Evolutionary conservation across 1,139 yeast genomes (phyloP), one percentile per base, ranked within the genome.

Genomic region (Yamadazyma atmosphaerica): DNA sequence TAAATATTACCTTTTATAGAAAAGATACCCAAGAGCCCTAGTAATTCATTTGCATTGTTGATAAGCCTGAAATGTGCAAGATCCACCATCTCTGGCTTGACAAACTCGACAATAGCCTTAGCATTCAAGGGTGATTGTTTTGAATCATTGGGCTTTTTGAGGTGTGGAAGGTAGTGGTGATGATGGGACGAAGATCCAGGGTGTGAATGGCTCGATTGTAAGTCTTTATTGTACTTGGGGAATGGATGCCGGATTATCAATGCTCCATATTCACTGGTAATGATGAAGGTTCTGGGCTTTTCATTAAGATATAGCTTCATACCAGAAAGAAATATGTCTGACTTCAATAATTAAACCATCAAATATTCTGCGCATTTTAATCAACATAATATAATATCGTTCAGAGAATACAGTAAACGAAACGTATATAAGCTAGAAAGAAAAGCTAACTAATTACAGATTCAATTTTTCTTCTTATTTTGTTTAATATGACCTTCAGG

Each of bases 1-100:
- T 72, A 83, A 6, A 79, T 66, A 35, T 71, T 67, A 4, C 76
- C 76, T 46, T 81, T 80, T 16, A 81, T 58, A 26, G 72, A 65
- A 18, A 82, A 61, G 19, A 84, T 57, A 1, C 94, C 94, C 26
- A 83, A 56, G 29, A 83, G 69, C 2, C 86, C 90, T 43, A 67
- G 58, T 33, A 79, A 65, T 33, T 61, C 61, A 33, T 61, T 56
- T 30, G 52, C 54, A 1, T 68, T 63, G 3, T 74, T 63, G 7
- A 77, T 55, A 39, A 75, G 80, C 28, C 58, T 58, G 47, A 66
- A 80, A 6, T 58, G 56, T 16, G 58, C 41, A 21, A 74, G 52
- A 39, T 72, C 68, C 21, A 76, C 53, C 34, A 61, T 52, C 3
- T 63, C 66, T n/a, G 49, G 51, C 21, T 51, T 55, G 36, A 55